Evolutionary conservation across 2,329 filamentous ascomycete species (phyloP), one percentile per base, ranked within the genome.

Genomic region (Fusarium pseudograminearum): DNA sequence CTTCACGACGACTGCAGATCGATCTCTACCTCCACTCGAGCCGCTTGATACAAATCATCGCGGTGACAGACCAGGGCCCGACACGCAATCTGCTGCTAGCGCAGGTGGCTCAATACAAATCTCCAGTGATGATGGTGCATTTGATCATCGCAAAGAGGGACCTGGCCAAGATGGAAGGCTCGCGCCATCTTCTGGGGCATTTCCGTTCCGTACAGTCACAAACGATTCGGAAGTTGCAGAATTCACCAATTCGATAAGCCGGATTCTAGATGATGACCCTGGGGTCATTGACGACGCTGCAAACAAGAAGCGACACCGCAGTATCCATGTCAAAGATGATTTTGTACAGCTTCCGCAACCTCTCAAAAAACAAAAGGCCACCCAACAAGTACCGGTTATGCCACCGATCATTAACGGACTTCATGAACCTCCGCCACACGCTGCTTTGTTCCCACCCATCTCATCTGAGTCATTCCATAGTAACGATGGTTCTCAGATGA

Each of bases 331-430:
- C 59, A 88, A 89, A 69, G 89, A 90, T 60, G 87, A 90, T 66
- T 87, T 89, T 66, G 84, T 89, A 38, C 88, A 90, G 74, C 80
- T 90, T 18, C 89, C 89, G 2, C 87, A 90, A 73, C 88, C 88
- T 5, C 81, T 87, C 48, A 90, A 90, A 80, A 90, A 90, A 74
- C 87, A 88, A 70, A 90, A 88, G 75, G 85, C 88, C 5, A 81
- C 83, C 15, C 84, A 86, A 65, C 85, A 87, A 71, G 80, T 83
- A 7, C 84, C 78, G 12, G 80, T 73, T 46, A 86, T 89, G 74
- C 89, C 89, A 11, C 88, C 88, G 55, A 90, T 90, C 65, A 90
- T 90, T 75, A 89, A 88, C 64, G 88, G 88, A 51, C 80, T 91
- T 7, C 85, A 87, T 69, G 86, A 90, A 70, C 88, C 88, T 4